Base-by-base conservation (phyloP, 2,329 filamentous ascomycete species). In the Emmonsia crescens region DNA sequence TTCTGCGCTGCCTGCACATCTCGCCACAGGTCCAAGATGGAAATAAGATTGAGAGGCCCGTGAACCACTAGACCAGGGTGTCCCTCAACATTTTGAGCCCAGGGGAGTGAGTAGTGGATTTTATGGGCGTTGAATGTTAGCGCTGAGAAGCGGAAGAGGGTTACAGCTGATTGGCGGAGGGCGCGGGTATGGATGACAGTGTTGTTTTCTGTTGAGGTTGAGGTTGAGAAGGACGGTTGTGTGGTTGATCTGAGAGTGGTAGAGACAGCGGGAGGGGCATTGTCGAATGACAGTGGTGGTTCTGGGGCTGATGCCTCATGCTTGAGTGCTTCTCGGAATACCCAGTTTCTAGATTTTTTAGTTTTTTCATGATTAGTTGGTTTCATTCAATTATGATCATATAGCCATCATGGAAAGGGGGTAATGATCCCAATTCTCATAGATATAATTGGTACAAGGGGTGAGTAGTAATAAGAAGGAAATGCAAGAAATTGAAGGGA, bases 41-140 rank as follows among this genome's bases (percentile, higher is more conserved):
- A 71, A 54, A 78, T 75, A 57, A 78, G 65, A 61, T 78, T 78
- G 61, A 78, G 61, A 1, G 76, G 76, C 9, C 76, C 76, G 54
- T 78, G 76, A 31, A 78, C 76, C 1, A 77, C 76, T 40, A 77
- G 69, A 60, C 76, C 75, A 59, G 65, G 70, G 61, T 78, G 76
- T 1, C 76, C 76, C 64, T 78, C 76, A 9, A 77, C 73, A 54
- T 76, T 72, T 8, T 72, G 74, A 1, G 75, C 74, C 76, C 76
- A 78, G 0, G 75, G 73, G 16, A 73, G 66, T 27, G 75, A 75
- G 60, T 79, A 77, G 62, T 78, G 76, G 61, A 78, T 77, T 57
- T 77, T 76, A 60, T 78, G 76, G 3, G 71, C 74, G 56, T 78
- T 78, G 63, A 77, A 78, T 1, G 76, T 78, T 36, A 78, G 63